phyloP scores from a whole-genome alignment of 805 yeast species.

The Jamesozyma hellenica region DNA sequence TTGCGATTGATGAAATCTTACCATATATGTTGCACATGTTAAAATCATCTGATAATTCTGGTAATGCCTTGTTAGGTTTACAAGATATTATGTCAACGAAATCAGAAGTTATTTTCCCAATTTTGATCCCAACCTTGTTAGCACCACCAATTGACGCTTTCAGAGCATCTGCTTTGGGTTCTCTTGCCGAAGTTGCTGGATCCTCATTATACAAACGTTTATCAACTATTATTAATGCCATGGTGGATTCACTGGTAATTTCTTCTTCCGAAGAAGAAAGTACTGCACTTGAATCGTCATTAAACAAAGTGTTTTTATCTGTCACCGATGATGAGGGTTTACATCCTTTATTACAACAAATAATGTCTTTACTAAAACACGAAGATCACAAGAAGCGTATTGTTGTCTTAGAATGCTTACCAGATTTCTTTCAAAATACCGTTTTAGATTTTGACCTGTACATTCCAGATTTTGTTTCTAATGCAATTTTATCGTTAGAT shows the following conservation, averaged over 20 bases:
- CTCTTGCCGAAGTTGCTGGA: constrained; percentile 86
- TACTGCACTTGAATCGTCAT: constrained; percentile 39
- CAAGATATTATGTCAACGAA: constrained; percentile 87
- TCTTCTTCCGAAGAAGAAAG: constrained; percentile 31
- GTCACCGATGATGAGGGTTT: constrained; percentile 70
- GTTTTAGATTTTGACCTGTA: constrained; percentile 61
- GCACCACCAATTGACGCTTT: constrained; percentile 70
- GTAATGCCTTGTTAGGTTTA: constrained; percentile 74
- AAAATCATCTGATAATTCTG: constrained; percentile 48
- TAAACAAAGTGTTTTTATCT: constrained; percentile 62
- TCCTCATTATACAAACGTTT: constrained; percentile 64
- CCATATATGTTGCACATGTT: constrained; percentile 72
- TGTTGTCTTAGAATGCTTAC: constrained; percentile 55
- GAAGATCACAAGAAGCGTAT: constrained; percentile 60
- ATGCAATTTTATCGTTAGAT: constrained; percentile 62
- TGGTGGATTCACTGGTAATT: constrained; percentile 48
- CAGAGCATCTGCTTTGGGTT: constrained; percentile 80
- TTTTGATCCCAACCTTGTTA: constrained; percentile 75
- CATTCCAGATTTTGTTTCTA: constrained; percentile 63
- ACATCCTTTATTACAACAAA: constrained; percentile 75
- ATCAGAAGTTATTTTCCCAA: constrained; percentile 87
- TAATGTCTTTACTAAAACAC: constrained; percentile 64
- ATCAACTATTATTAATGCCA: constrained; percentile 59
- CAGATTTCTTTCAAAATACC: constrained; percentile 58
- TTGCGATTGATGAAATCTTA: constrained; percentile 78